Base-by-base conservation (phyloP, 2,329 filamentous ascomycete species). In the Colletotrichum caudatum region DNA sequence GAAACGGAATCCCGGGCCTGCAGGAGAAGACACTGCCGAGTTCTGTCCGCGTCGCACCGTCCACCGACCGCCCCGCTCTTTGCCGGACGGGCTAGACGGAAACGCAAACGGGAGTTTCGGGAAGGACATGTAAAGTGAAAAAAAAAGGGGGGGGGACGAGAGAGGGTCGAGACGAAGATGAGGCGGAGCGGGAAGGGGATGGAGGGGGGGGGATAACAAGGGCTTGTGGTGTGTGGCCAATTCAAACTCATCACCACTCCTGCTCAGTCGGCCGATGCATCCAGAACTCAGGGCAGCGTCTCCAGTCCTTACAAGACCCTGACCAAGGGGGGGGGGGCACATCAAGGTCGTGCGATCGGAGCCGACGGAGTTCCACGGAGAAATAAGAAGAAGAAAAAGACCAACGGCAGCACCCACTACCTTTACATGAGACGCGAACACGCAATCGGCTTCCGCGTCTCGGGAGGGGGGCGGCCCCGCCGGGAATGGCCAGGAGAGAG, bases 371-470 rank as follows among this genome's bases (percentile, higher is more conserved):
- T 51, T 23, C 60, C 60, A 29, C 60, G 60, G 62, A 50, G 18
- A 35, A 61, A 37, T 29, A 8, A 20, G 18, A 20, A 20, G 1
- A 3, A 44, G 20, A 20, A 3, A 44, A 44, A 20, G 20, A 20
- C 20, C 3, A 44, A 9, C 6, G 56, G 18, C 39, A 48, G 29
- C 41, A 7, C 33, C 23, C 61, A 35, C 35, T 23, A 35, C 48
- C 58, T 59, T 59, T 59, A 46, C 51, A 68, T 71, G 64, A 71
- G 68, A 71, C 64, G 58, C 50, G 64, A 51, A 64, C 37, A 71
- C 51, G 64, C 68, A 63, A 68, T 58, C 64, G 39, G 37, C 37
- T 44, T 64, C n/a, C 44, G 23, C 41, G 26, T 60, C 33, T 23
- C 41, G 33, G 26, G 26, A 29, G 26, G 26, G 26, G 26, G 26